Evolutionary conservation across 495 filamentous ascomycete species (phyloP), one percentile per base, ranked within the genome.

Genomic region (Daldinia vernicosa): DNA sequence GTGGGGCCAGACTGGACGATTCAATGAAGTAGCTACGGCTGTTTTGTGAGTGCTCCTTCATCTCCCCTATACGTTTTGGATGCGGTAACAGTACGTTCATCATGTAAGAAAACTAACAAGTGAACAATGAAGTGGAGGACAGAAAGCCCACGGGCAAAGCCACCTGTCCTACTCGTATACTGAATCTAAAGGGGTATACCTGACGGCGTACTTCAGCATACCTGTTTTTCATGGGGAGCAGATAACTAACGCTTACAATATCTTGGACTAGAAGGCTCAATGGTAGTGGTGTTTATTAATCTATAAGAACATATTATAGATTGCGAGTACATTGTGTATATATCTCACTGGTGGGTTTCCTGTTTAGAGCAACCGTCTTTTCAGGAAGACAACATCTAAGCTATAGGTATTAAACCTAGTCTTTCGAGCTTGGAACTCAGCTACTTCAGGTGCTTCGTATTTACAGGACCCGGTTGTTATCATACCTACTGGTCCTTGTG

Each of bases 111-210:
- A 32, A 19, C 57, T 60, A 60, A 60, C n/a, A 15, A 47, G 7
- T 60, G 15, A 47, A 50, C 37, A n/a, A 60, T 47, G 0, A 28
- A 60, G 57, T 47, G 57, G 27, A 47, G 0, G 22, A 24, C 57
- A 60, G 39, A 50, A 60, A 19, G 39, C 26, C 39, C 14, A 60
- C 39, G 57, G 37, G 9, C 24, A 47, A 27, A 60, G 39, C 39
- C 26, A 32, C 39, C 11, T 33, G 26, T 7, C 24, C n/a, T 60
- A 32, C 57, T 47, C 57, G 8, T 60, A 47, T 60, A 60, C 24
- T 6, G 39, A 60, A 47, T 60, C 57, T 1, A 60, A 47, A 32
- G 57, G 57, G 26, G 39, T 47, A 7, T 60, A 60, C 57, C 7
- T 50, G 5, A 47, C 37, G 26, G 12, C 57, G 39, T 60, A 60